Base-by-base conservation (phyloP, 176 grass and related monocot species). In the Oryza australiensis region DNA sequence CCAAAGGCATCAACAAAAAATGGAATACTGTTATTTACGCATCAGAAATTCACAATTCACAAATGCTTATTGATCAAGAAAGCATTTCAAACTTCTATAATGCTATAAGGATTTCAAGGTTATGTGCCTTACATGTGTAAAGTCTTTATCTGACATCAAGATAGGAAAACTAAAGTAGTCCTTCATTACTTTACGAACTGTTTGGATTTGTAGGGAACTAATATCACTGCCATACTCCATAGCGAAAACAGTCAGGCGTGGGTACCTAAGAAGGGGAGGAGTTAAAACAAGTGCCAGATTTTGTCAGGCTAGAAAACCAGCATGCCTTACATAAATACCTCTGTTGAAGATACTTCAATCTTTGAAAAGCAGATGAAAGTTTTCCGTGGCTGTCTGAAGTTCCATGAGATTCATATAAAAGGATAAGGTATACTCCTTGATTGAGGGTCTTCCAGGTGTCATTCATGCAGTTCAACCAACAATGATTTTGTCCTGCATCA, bases 291-390 rank as follows among this genome's bases (percentile, higher is more conserved):
- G 16, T 40, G 72, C 13, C 37, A 82, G 4, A 71, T 46, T 84
- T 48, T 27, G 55, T 4, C 10, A 70, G 43, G 46, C 23, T 70
- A 66, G 67, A 86, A 83, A 60, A 11, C 35, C 33, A 10, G 26
- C 4, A 22, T 15, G 65, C 34, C 83, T 57, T 43, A 62, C 43
- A 77, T 43, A 68, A 73, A 22, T 83, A 92, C 90, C 90, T 92
- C 70, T 76, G 90, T 77, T 89, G 90, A 88, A 88, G 42, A 82
- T 89, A 83, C 62, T 92, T 92, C 45, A 92, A 68, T 49, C 80
- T 86, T 79, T 35, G 74, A 71, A 92, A 86, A 70, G 82, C 72
- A 40, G 49, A 48, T 80, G 75, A 79, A 71, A 59, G 22, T 66
- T 88, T 82, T 27, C 0, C 4, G 1, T 62, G 68, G 13, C 65